Percentiles rank a stretch among this genome's conserved stretches.
phyloP scores from a whole-genome alignment of 768 basidiomycete species.

The Sarcodon sp. region DNA sequence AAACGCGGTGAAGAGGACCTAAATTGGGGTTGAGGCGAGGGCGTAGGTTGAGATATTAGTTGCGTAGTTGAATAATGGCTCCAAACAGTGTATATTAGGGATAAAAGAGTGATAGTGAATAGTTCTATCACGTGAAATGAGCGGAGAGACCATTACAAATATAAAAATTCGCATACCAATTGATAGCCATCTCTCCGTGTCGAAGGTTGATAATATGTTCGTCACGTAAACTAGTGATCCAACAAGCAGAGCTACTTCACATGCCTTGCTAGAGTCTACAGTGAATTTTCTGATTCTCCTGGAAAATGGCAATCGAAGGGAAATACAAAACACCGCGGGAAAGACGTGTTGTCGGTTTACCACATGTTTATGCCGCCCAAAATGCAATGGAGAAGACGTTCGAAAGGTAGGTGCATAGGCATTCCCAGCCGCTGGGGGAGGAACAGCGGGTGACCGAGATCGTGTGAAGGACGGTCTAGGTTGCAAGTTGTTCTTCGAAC shows the following conservation, averaged over 20 bases:
- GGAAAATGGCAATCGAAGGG: conserved; percentile 29
- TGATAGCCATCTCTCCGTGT: conserved; percentile 29
- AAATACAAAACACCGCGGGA: conserved; percentile 33
- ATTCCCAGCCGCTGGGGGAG: conserved; percentile 20
- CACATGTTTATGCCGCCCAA: conserved; percentile 27
- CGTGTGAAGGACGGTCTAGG: conserved; percentile 37
- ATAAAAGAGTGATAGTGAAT: conserved; percentile 33
- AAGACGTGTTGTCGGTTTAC: conserved; percentile 16
- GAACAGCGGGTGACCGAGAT: conserved; percentile 54
- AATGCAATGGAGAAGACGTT: conserved; percentile 27
- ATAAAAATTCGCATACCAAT: conserved; percentile 29
- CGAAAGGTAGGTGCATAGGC: conserved; percentile 19
- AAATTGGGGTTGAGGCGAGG: conserved; percentile 2
- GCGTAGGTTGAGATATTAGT: conserved; percentile 4
- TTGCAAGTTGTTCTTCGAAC: conserved; percentile 16
- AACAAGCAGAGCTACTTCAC: conserved; percentile 56
- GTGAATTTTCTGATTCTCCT: conserved; percentile 30
- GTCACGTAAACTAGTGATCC: conserved; percentile 46
- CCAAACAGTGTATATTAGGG: conserved; percentile 50
- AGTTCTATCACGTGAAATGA: conserved; percentile 34
- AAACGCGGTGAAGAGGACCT: conserved; percentile 27
- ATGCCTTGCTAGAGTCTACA: conserved; percentile 49
- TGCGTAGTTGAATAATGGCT: conserved; percentile 36
- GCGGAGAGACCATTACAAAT: neutral
- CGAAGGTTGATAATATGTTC: conserved; percentile 25